Evolutionary conservation across 2,329 filamentous ascomycete genomes (phyloP), one percentile per base, ranked within the genome.

Genomic region (Sporothrix euskadiensis): DNA sequence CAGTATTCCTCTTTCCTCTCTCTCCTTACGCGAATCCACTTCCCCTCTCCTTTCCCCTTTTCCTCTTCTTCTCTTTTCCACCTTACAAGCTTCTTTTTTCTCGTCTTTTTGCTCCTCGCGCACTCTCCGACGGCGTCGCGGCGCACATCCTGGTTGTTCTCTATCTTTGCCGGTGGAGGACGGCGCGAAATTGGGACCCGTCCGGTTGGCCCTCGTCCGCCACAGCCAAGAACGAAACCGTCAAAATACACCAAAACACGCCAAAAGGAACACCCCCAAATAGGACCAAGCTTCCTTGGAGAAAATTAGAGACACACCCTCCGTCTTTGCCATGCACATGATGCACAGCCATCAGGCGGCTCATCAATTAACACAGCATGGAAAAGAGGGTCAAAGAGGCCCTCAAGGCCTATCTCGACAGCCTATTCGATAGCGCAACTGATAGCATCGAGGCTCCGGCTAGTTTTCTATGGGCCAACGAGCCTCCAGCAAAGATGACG

Each of bases 401-500:
- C 16, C 9, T 22, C 8, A 26, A 57, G 41, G 32, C 68, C 68
- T 56, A 70, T 70, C 47, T 57, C 30, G 19, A 19, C 16, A 8
- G 32, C 32, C 30, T 22, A 35, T 39, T 70, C 68, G 68, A 70
- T 70, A 70, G 49, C 68, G 32, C 68, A 39, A 32, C 68, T 70
- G 68, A 70, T 70, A 70, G 68, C 68, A 70, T 56, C n/a, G 16
- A 39, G 12, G 35, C 61, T 39, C n/a, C n/a, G 10, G 39, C 59
- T 63, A 35, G 26, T 26, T 26, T 26, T 26, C 26, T 26, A 26
- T 26, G 26, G 26, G 26, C 49, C 49, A 52, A n/a, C 16, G 8
- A 52, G n/a, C 52, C 52, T 26, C 8, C 52, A 8, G 5, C 49
- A 4, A 56, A n/a, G 22, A 19, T 26, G 12, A 54, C 3, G 52